Base-by-base conservation (phyloP, 257 asterid genomes). In the Craterostigma plantagineum region DNA sequence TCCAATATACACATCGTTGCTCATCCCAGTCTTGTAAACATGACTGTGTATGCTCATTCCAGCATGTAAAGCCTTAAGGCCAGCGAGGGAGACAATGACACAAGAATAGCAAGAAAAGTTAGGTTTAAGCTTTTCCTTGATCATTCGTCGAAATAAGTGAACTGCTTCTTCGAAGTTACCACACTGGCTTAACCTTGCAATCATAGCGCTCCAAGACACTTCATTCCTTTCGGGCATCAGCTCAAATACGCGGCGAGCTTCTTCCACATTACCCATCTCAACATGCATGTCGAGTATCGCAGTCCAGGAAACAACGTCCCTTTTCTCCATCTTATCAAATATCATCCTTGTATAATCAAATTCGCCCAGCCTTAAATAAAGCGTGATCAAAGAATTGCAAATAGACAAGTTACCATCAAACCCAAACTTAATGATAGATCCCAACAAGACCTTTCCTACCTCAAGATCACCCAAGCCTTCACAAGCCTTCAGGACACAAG, bases 251-350 rank as follows among this genome's bases (percentile, higher is more conserved):
- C 74, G 44, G 38, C 69, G 79, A 48, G 85, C 91, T 62, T 69
- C 82, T 40, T 34, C 38, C 12, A 76, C 45, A 38, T 76, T 66
- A 0, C 81, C 91, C 61, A 47, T 69, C 46, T 68, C 70, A 12
- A 64, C 58, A 18, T 70, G 64, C 84, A 72, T 63, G 51, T 65
- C 90, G 0, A 76, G 59, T 13, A 80, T 73, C 0, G 91, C 70
- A 4, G 93, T 80, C 93, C 85, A 80, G 14, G 93, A 76, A 64
- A 73, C 64, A 14, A 80, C 91, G 56, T 83, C 93, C 69, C 54
- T 71, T 30, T 49, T 53, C 52, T 57, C 63, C 76, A 79, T 76
- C 40, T 60, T 34, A 58, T 65, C 73, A 49, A 83, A 83, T 11
- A 53, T 61, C 56, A 30, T 53, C 64, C 68, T 55, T 8, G 91